These are phyloP conservation scores for Silybum marianum DNA, from an alignment of 129 eudicot species.

Conservation along the genomic window DNA sequence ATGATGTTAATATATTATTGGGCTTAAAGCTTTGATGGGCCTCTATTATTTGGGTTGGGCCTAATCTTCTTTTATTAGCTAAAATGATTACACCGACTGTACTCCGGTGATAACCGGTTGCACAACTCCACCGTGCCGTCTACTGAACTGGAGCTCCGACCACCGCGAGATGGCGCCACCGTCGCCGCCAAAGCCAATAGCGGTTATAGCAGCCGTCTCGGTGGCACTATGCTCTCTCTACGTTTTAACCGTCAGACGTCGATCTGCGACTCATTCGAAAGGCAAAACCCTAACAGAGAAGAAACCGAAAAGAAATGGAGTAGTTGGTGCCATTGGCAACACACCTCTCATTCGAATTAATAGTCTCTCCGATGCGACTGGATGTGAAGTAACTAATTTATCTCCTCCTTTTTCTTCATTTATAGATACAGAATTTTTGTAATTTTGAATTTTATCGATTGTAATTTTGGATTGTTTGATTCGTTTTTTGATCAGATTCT, in stretches of 20 bases:
- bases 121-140: conserved; percentile 24
- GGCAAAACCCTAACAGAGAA: conserved; percentile 16
- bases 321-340: conserved; percentile 79
- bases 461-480: background rate
- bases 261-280: conserved; percentile 17
- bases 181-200: conserved; percentile 35
- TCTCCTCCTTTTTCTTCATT: background rate
- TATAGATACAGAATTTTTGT: background rate
- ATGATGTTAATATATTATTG: no score
- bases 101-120: background rate
- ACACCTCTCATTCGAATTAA: conserved; percentile 89
- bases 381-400: conserved; percentile 63
- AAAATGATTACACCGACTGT: background rate
- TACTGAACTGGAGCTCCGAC: conserved; percentile 16
- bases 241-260: conserved; percentile 28
- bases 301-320: conserved; percentile 49
- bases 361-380: conserved; percentile 94
- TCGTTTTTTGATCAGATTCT: conserved; percentile 56
- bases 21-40: background rate
- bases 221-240: conserved; percentile 39
- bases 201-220: conserved; percentile 51
- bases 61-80: background rate
- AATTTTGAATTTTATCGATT: background rate
- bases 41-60: background rate
- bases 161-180: conserved; percentile 43